A percentile compares a stretch with the other conserved stretches of the same genome.
Evolutionary conservation across 2,329 filamentous ascomycete genomes (phyloP).

Genomic region (Diaporthe vexans): DNA sequence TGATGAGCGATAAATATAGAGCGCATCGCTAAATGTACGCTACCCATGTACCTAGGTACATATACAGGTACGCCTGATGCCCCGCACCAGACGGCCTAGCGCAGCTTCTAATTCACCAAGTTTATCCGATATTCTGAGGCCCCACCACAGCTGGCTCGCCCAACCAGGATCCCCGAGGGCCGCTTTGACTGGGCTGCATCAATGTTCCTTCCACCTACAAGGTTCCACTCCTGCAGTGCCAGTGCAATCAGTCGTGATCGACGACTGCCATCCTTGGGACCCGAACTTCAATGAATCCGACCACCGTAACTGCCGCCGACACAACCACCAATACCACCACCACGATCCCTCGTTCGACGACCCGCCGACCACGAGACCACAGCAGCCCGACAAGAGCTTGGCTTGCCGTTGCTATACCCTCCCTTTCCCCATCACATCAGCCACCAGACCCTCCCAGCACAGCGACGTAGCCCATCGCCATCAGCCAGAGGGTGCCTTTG

Average conservation of each 20-base stretch:
- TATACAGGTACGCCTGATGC: not conserved
- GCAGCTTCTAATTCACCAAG: constrained; percentile 11
- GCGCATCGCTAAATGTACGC: no score
- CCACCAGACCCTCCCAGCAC: not conserved
- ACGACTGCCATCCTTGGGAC: constrained; percentile 7
- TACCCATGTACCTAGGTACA: not conserved
- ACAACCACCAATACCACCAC: not conserved
- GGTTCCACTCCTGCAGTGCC: constrained; percentile 22
- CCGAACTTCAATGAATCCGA: constrained; percentile 23
- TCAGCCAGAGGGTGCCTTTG: constrained; percentile 42
- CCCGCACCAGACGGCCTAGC: constrained; percentile 1
- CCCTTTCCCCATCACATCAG: not conserved
- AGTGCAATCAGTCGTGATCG: constrained; percentile 27
- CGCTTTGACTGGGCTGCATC: constrained; percentile 23
- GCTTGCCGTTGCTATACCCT: constrained; percentile 1
- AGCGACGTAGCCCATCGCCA: constrained; percentile 26
- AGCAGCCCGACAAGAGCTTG: constrained; percentile 10
- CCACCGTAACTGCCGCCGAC: not conserved
- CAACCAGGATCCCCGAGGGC: constrained; percentile 15
- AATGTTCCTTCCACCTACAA: constrained; percentile 22
- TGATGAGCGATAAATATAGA: no score
- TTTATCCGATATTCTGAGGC: constrained; percentile 29
- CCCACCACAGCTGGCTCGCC: constrained; percentile 1
- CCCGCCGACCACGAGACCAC: constrained; percentile 7
- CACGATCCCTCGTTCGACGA: not conserved